Base-by-base conservation (phyloP, 768 basidiomycete species). In the Podaxis sp. region DNA sequence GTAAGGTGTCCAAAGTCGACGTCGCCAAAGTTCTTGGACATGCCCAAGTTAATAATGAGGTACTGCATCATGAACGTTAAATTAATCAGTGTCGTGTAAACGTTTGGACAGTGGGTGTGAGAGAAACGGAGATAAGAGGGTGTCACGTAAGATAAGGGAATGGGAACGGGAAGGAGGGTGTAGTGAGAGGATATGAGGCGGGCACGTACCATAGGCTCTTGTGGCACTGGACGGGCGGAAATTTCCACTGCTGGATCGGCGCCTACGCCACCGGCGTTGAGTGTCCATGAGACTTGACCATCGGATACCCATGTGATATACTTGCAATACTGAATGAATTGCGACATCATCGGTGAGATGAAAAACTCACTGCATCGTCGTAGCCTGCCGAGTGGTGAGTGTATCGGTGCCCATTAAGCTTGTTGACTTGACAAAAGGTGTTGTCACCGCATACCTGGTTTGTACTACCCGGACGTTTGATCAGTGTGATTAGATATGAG, bases 271-370 rank as follows among this genome's bases (percentile, higher is more conserved):
- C 81, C 82, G 15, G 79, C 88, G 42, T 85, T 82, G 61, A 95
- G 69, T 15, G 89, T 92, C 93, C 93, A 94, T 7, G 87, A 76
- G 13, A 79, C 72, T 66, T 84, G 78, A 69, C 81, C 82, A 65
- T 89, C 79, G 65, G 85, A 83, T 63, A 94, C 75, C 93, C 93
- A 95, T 6, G 90, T 84, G 68, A 95, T 90, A 70, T 94, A 95
- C 84, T 87, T 57, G 46, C 63, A 12, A 1, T 38, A 39, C 30
- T 48, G 13, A 61, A 59, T 52, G 65, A 33, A 66, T 33, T 40
- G 58, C 40, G 13, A 17, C 28, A 55, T 36, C 33, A 24, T 19
- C 26, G 8, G 24, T 52, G 11, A 28, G 39, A 46, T 48, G n/a
- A 51, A 28, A 13, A 44, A 73, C 84, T 69, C 65, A 87, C 84